Base-by-base conservation (phyloP, 495 filamentous ascomycete species). In the Aspergillus carlsbadensis region DNA sequence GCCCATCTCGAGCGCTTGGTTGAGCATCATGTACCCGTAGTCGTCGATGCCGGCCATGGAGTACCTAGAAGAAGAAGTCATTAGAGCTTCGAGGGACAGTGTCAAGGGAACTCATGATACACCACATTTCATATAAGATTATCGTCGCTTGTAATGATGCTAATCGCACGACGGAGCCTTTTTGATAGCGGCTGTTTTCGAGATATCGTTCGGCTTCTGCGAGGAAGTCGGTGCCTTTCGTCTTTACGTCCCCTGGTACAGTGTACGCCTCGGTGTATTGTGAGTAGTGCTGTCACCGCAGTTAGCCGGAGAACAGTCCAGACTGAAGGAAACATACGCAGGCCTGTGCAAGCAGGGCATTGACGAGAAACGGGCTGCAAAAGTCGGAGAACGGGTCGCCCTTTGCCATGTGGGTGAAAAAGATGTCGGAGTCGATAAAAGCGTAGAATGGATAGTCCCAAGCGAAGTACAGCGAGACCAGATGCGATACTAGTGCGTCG, bases 381-480 rank as follows among this genome's bases (percentile, higher is more conserved):
- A 74, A 71, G 46, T 68, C 58, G 7, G 65, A 68, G 17, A 67
- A 50, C 26, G 67, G 37, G 29, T 65, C 42, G 0, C 63, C 66
- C 6, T 44, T 15, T 5, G 46, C 45, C 65, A 78, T 74, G 35
- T 78, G 67, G 17, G 62, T 62, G 26, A 77, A 20, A 54, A 78
- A 74, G 7, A 71, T 61, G 1, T 68, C 63, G 14, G 58, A 61
- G 20, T 72, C 71, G 37, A 80, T 60, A 36, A 65, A 73, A 3
- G 71, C 65, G 46, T 66, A 74, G 43, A 76, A 75, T 1, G 71
- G 66, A 33, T 75, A 71, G 33, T 73, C 72, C 74, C 74, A 79
- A 13, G 70, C 71, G 57, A 82, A 76, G 46, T 76, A 82, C 5
- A 75, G 52, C 3, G 75, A 77, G 0, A 82, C 59, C 8, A 81